Conservation (phyloP, 768 basidiomycete species). For the Amanita brunnescens region DNA sequence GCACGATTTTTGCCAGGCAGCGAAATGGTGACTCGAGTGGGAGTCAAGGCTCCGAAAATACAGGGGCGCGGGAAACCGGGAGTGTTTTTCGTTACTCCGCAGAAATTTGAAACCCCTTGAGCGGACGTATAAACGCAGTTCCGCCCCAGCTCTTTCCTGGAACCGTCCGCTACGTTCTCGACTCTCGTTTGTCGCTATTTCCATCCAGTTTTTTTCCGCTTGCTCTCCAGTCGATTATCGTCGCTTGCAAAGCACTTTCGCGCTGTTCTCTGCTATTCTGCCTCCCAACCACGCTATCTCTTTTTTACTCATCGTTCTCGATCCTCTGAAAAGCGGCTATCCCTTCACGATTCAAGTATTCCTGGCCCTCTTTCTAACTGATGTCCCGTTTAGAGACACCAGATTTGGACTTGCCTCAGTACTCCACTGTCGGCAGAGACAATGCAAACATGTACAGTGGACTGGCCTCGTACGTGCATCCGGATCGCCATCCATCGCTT, state of each 20-base stretch:
- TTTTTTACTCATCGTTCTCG: slow-evolving; percentile 2
- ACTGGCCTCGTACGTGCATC: slow-evolving; percentile 14
- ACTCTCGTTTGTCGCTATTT: slow-evolving; percentile 22
- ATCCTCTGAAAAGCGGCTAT: slow-evolving; percentile 5
- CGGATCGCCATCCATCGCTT: slow-evolving; percentile 25
- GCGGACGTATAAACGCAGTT: slow-evolving; percentile 13
- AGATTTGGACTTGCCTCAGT: slow-evolving; percentile 29
- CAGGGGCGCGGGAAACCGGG: slow-evolving; percentile 28
- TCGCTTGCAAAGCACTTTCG: slow-evolving; percentile 29
- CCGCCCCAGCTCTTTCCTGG: slow-evolving; percentile 10
- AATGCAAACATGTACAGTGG: slow-evolving; percentile 13
- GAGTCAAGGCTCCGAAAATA: slow-evolving; percentile 3
- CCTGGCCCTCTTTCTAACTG: not conserved
- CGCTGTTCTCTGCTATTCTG: slow-evolving; percentile 21
- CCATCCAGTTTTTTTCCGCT: slow-evolving; percentile 24
- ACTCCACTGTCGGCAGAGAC: slow-evolving; percentile 15
- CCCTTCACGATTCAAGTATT: not conserved
- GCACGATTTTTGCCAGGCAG: not conserved
- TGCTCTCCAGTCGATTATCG: slow-evolving; percentile 30
- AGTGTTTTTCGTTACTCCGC: slow-evolving; percentile 24
- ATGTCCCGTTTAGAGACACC: slow-evolving; percentile 39
- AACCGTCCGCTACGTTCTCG: slow-evolving; percentile 9
- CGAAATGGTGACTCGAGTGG: not conserved
- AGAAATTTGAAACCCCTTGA: slow-evolving; percentile 25
- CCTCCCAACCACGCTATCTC: slow-evolving; percentile 10